Base-by-base conservation (phyloP, 176 grass and related monocot species). In the Avena atlantica region DNA sequence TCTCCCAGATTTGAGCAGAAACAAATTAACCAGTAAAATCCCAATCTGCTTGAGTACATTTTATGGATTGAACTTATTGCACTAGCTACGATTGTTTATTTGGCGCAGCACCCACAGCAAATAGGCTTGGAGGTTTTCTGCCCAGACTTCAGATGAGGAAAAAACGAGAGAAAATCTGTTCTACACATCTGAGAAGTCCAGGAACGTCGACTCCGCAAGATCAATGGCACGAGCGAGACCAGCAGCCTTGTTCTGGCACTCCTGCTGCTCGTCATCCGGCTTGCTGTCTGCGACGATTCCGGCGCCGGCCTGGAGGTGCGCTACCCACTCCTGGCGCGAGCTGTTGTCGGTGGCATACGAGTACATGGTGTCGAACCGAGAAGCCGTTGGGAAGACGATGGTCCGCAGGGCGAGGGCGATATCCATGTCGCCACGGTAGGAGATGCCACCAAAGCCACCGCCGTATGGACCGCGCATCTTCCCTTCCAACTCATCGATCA, bases 231-330 rank as follows among this genome's bases (percentile, higher is more conserved):
- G 89, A 42, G 89, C 85, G 64, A 89, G 85, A 16, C 78, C 91
- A 0, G 91, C 91, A 7, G 95, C 95, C 89, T 95, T 97, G 74
- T 97, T 97, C 14, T 88, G 78, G 25, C 95, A 97, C 83, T 97
- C 93, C 59, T 84, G 89, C 37, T 95, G 95, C 57, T 95, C 95
- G 0, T 97, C 95, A 3, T 93, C 91, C 0, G 91, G 95, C 21
- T 88, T 81, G 62, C 95, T 95, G 84, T 95, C 95, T 7, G 95
- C 93, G 3, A 97, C 95, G 8, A 97, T 95, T 9, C 93, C 95
- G 1, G 93, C 91, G 24, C 92, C 88, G 8, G 88, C 83, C 71
- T 96, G 96, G 16, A 98, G 78, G 72, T 98, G 96, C 29, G 93
- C 96, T 9, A 93, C 84, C 96, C 96, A 96, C 74, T 96, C 96